phyloP scores from a whole-genome alignment of 306 rosid species.

The Delonix regia region DNA sequence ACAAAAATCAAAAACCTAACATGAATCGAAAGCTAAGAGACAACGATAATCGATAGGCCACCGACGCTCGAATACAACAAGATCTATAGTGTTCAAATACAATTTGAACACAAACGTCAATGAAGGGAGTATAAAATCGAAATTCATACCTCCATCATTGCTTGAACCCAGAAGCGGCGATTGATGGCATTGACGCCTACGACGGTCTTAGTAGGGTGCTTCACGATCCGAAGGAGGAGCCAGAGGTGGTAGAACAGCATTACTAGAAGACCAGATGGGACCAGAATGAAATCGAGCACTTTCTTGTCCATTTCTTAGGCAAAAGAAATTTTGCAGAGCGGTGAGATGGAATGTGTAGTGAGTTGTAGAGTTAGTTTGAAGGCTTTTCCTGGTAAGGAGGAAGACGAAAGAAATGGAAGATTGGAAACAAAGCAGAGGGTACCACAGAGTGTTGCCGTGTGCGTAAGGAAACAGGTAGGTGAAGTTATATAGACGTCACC shows the following conservation, averaged over 20 bases:
- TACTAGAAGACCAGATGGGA: slow-evolving; percentile 62
- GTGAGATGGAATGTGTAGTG: neutral
- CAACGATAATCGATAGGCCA: neutral
- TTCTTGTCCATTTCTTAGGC: slow-evolving; percentile 55
- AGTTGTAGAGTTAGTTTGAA: too few species aligned
- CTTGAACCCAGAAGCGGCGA: slow-evolving; percentile 86
- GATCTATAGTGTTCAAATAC: neutral
- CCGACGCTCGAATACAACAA: neutral
- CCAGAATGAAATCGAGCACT: slow-evolving; percentile 54
- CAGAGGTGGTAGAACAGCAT: slow-evolving; percentile 76
- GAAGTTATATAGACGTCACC: neutral
- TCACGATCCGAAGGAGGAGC: slow-evolving; percentile 62
- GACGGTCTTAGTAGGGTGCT: slow-evolving; percentile 69
- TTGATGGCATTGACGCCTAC: slow-evolving; percentile 83
- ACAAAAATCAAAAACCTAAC: neutral
- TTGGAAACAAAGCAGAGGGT: slow-evolving; percentile 7
- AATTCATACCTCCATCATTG: slow-evolving; percentile 83
- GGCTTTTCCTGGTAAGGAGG: neutral
- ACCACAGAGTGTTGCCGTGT: slow-evolving; percentile 34
- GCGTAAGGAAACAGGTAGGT: slow-evolving; percentile 24
- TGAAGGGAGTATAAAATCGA: neutral
- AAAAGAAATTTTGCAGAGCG: neutral
- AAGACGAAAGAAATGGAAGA: slow-evolving; percentile 10
- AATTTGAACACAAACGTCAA: too few species aligned
- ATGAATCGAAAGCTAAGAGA: neutral